Evolutionary conservation across 148 eudicot species (phyloP).

Genomic region (Camellia sinensis): DNA sequence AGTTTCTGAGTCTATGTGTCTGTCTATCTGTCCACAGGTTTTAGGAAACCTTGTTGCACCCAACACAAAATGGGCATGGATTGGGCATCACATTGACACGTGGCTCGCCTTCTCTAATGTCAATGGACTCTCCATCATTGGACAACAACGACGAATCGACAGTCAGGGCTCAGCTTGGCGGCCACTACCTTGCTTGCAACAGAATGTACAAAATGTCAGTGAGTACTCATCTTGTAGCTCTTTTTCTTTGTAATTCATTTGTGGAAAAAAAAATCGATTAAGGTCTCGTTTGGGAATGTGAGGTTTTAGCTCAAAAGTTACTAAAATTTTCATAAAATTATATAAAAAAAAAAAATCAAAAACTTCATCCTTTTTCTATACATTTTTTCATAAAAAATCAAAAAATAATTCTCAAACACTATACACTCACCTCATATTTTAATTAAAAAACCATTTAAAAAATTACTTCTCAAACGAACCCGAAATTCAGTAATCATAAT

Average conservation of each 20-base stretch:
- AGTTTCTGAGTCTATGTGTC: too few species aligned
- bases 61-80: constrained; percentile 32
- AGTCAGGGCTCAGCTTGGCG: constrained; percentile 59
- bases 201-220: constrained; percentile 17
- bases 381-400: too few species aligned
- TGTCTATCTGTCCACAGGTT: constrained; percentile 24
- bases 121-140: constrained; percentile 35
- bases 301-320: neutral
- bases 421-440: too few species aligned
- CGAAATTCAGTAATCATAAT: too few species aligned
- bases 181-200: constrained; percentile 32
- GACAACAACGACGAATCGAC: constrained; percentile 42
- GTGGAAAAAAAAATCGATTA: too few species aligned
- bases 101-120: constrained; percentile 43
- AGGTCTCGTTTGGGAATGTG: too few species aligned
- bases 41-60: constrained; percentile 52
- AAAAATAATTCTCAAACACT: too few species aligned
- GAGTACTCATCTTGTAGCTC: neutral
- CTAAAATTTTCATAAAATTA: too few species aligned
- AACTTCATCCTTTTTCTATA: neutral
- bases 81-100: constrained; percentile 22
- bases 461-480: too few species aligned
- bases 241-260: neutral
- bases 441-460: too few species aligned
- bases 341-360: neutral